phyloP scores from a whole-genome alignment of 163 green algal genomes.

The Coccomyxa subellipsoidea region DNA sequence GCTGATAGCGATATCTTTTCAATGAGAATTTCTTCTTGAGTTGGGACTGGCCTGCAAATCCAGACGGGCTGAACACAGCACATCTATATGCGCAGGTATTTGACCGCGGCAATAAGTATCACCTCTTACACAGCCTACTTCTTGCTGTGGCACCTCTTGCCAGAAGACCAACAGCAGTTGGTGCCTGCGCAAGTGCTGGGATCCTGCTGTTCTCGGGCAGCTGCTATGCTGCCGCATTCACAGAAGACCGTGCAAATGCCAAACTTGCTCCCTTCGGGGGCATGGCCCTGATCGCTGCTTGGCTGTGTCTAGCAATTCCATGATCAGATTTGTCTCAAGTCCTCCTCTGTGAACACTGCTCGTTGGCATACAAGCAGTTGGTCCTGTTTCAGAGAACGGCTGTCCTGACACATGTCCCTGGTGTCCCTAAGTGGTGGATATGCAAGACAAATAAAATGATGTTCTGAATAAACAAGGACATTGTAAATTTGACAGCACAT shows the following conservation, averaged over 20 bases:
- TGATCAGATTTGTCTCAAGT: not conserved
- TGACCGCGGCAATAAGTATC: constrained; percentile 36
- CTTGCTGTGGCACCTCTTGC: constrained; percentile 25
- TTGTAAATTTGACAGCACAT: too few species aligned
- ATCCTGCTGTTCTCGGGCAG: constrained; percentile 31
- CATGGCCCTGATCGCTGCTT: constrained; percentile 29
- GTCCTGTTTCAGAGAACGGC: too few species aligned
- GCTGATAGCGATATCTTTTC: too few species aligned
- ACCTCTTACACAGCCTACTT: constrained; percentile 31
- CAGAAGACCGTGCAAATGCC: constrained; percentile 20
- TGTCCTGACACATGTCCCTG: too few species aligned
- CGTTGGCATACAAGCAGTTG: too few species aligned
- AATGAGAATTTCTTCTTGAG: too few species aligned
- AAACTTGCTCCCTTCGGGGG: constrained; percentile 31
- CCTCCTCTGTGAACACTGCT: not conserved
- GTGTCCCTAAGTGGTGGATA: too few species aligned
- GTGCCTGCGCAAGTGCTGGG: constrained; percentile 9
- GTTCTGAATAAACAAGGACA: too few species aligned
- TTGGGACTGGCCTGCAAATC: too few species aligned
- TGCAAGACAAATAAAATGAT: too few species aligned
- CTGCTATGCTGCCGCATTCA: constrained; percentile 31
- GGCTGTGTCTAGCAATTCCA: constrained; percentile 25
- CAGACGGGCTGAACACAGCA: not conserved
- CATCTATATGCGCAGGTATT: constrained; percentile 15
- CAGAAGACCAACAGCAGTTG: constrained; percentile 20